These are phyloP conservation scores for Polyplosphaeria fusca DNA, from an alignment of 495 filamentous ascomycete genomes.

Conservation along the genomic window DNA sequence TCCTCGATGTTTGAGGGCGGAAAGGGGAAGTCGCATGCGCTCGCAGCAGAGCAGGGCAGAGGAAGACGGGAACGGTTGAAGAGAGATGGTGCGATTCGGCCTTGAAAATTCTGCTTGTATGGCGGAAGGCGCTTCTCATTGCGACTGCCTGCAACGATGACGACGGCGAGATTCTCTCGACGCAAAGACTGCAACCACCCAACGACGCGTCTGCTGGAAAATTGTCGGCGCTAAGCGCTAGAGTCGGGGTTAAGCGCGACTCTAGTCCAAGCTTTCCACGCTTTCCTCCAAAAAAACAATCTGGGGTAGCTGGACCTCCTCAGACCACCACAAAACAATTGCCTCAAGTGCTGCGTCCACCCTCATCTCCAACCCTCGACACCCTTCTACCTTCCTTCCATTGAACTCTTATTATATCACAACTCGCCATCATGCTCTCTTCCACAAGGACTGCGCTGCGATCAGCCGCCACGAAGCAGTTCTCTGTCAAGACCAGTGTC, in stretches of 20 bases:
- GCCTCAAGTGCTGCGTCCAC: not conserved
- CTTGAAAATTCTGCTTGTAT: slow-evolving; percentile 8
- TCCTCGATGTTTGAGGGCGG: not conserved
- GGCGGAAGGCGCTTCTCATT: slow-evolving; percentile 25
- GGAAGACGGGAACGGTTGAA: slow-evolving; percentile 23
- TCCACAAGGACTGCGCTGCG: slow-evolving; percentile 53
- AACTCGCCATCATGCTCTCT: slow-evolving; percentile 33
- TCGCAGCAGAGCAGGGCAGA: slow-evolving; percentile 27
- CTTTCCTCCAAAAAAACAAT: slow-evolving; percentile 4
- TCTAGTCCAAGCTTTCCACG: slow-evolving; percentile 7
- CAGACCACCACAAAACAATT: not conserved
- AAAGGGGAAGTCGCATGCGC: not conserved
- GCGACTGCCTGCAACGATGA: not conserved
- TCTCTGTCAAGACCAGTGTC: slow-evolving; percentile 52
- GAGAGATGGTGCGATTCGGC: not conserved
- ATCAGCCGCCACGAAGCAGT: slow-evolving; percentile 44
- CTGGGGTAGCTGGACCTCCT: not conserved
- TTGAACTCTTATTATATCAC: too few species aligned
- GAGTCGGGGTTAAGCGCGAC: not conserved
- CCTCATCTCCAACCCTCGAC: not conserved
- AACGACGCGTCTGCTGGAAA: too few species aligned
- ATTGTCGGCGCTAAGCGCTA: not conserved
- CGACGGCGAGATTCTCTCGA: not conserved
- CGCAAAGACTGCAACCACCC: not conserved
- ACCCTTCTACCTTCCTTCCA: not conserved